A percentile compares a stretch with the other conserved stretches of the same genome.
phyloP scores from a whole-genome alignment of 2,329 filamentous ascomycete genomes.

The Colletotrichum aenigma region DNA sequence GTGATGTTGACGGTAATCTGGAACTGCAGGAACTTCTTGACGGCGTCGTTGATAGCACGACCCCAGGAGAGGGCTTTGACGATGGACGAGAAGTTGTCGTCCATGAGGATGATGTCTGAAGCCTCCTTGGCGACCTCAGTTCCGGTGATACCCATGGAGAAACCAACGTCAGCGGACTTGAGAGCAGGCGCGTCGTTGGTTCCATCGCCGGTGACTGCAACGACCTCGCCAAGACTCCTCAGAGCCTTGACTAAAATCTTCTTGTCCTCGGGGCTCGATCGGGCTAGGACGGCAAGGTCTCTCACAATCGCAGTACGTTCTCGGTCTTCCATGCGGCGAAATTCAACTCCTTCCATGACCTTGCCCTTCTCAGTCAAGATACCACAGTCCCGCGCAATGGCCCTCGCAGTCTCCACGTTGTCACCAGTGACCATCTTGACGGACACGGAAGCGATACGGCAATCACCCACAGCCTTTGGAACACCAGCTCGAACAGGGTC shows the following conservation, averaged over 20 bases:
- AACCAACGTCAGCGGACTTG: constrained; percentile 71
- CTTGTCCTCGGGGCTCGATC: constrained; percentile 74
- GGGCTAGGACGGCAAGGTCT: constrained; percentile 63
- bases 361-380: constrained; percentile 64
- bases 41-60: constrained; percentile 66
- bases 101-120: constrained; percentile 66
- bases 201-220: constrained; percentile 70
- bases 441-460: constrained; percentile 14
- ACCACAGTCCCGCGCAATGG: constrained; percentile 52
- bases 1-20: constrained; percentile 81
- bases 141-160: constrained; percentile 71
- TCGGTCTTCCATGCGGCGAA: constrained; percentile 54
- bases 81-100: constrained; percentile 67
- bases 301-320: constrained; percentile 55
- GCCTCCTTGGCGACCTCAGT: constrained; percentile 69
- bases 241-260: constrained; percentile 67
- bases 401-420: constrained; percentile 54
- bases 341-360: constrained; percentile 65
- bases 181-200: constrained; percentile 71
- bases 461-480: constrained; percentile 20
- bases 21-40: constrained; percentile 69
- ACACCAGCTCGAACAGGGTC: constrained; percentile 22
- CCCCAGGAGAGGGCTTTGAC: constrained; percentile 68
- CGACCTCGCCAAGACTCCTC: constrained; percentile 68
- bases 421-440: constrained; percentile 57